Evolutionary conservation across 1,284 basidiomycete species (phyloP).

Genomic region (Inonotus obliquus): DNA sequence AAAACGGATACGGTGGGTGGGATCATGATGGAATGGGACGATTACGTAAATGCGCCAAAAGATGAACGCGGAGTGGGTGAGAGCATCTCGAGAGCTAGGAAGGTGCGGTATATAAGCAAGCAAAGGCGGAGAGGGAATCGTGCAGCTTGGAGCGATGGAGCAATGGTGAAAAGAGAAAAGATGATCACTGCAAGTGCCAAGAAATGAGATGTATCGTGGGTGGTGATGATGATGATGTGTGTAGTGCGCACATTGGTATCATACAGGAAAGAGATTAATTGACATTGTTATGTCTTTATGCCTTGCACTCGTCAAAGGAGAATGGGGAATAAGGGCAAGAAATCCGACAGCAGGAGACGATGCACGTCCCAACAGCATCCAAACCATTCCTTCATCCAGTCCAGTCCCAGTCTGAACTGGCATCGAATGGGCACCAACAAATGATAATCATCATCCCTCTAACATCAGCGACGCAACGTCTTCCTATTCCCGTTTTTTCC

Average conservation of each 20-base stretch:
- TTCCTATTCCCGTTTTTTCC: conserved; percentile 9
- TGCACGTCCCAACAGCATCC: neutral
- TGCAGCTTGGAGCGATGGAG: neutral
- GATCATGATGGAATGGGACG: too few relatives aligned
- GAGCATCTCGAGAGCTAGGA: neutral
- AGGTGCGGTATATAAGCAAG: neutral
- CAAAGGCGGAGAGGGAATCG: neutral
- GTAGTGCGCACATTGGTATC: neutral
- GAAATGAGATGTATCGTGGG: neutral
- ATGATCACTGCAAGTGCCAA: neutral
- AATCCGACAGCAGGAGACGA: neutral
- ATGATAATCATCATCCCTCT: too few relatives aligned
- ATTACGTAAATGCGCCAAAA: neutral
- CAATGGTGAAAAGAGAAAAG: neutral
- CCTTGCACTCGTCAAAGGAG: neutral
- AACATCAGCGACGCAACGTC: neutral
- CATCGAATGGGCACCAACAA: neutral
- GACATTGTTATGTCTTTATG: neutral
- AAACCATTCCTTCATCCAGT: neutral
- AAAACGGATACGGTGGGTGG: too few relatives aligned
- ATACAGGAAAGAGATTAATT: neutral
- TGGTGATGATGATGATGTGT: neutral
- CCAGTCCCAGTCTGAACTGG: neutral
- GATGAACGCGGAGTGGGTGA: neutral
- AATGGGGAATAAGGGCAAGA: neutral